phyloP scores from a whole-genome alignment of 192 early-diverging fungal species.

The Backusella morwellensis region DNA sequence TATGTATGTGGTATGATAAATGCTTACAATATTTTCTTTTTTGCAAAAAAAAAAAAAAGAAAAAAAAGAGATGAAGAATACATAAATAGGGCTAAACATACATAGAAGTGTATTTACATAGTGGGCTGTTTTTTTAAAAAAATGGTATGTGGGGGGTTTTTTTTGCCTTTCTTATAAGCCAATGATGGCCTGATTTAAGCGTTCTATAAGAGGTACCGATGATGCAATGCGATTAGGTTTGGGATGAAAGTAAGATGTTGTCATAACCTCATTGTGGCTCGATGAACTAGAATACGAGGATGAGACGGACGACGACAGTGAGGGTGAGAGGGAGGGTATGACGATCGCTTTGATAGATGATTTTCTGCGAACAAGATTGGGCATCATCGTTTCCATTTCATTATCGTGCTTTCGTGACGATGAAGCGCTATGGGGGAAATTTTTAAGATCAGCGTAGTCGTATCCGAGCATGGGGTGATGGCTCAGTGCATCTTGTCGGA shows the following conservation, averaged over 20 bases:
- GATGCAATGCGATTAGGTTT: background rate
- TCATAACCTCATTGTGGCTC: background rate
- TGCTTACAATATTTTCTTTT: background rate
- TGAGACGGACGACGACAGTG: background rate
- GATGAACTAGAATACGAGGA: background rate
- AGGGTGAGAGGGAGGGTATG: conserved; percentile 12
- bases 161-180: background rate
- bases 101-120: background rate
- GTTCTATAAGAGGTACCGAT: conserved; percentile 6
- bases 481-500: conserved; percentile 20
- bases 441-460: conserved; percentile 25
- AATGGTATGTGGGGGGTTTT: background rate
- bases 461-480: conserved; percentile 31
- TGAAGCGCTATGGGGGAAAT: conserved; percentile 40
- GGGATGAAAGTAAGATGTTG: background rate
- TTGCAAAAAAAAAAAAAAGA: background rate
- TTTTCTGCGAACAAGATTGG: background rate
- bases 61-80: no score
- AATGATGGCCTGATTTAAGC: conserved; percentile 10
- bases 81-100: background rate
- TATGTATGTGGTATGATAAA: background rate
- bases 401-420: background rate
- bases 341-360: conserved; percentile 1
- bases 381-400: background rate
- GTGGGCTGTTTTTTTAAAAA: background rate